phyloP scores from a whole-genome alignment of 371 early-diverging fungal species.

The Ordospora pajunii region DNA sequence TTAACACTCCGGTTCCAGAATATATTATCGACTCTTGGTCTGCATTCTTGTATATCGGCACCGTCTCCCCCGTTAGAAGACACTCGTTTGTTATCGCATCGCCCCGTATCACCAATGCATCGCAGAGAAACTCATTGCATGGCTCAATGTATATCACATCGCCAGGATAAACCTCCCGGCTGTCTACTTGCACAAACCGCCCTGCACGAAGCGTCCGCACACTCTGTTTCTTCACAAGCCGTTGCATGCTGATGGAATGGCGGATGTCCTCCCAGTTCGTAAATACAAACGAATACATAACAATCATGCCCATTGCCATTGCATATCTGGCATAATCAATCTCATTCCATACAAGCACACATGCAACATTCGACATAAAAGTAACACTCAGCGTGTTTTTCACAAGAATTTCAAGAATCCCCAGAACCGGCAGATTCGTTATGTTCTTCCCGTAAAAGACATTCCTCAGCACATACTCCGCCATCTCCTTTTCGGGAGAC shows the following conservation, averaged over 20 bases:
- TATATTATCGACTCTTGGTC: constrained; percentile 17
- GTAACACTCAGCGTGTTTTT: constrained; percentile 14
- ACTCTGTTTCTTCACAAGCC: constrained; percentile 15
- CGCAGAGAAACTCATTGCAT: constrained; percentile 69
- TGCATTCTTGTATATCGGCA: constrained; percentile 71
- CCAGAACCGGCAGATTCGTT: neutral
- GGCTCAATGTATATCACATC: constrained; percentile 49
- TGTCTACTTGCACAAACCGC: constrained; percentile 15
- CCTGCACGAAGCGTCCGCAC: constrained; percentile 38
- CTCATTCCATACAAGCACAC: constrained; percentile 43
- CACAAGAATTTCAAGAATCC: constrained; percentile 27
- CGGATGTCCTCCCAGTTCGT: constrained; percentile 34
- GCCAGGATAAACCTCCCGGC: constrained; percentile 48
- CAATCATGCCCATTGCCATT: constrained; percentile 41
- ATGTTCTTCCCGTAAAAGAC: constrained; percentile 57
- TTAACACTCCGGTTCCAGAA: constrained; percentile 46
- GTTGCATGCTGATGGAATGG: constrained; percentile 22
- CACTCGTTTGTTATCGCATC: constrained; percentile 92
- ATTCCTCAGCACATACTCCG: constrained; percentile 35
- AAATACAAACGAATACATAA: constrained; percentile 34
- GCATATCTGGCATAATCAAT: constrained; percentile 54
- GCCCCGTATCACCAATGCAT: constrained; percentile 80
- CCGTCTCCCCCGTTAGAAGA: constrained; percentile 92
- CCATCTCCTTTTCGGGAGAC: constrained; percentile 11
- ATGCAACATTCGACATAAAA: constrained; percentile 47